phyloP scores from a whole-genome alignment of 106 monocot genomes.

The Allium sativum region DNA sequence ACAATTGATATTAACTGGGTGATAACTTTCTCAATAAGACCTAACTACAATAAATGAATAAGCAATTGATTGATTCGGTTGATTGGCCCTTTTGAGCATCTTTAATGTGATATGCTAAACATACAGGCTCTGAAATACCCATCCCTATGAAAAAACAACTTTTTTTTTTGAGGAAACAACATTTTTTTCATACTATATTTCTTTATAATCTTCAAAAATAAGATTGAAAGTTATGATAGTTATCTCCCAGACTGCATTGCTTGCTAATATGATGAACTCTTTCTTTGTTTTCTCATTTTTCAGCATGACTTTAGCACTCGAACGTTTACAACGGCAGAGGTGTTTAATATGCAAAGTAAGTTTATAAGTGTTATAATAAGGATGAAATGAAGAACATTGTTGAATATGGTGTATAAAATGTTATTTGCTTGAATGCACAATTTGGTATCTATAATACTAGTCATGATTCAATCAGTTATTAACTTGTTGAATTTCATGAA shows the following conservation, averaged over 20 bases:
- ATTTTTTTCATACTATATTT: no score
- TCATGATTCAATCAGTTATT: no score
- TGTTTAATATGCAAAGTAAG: not conserved
- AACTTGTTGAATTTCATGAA: no score
- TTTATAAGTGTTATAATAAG: no score
- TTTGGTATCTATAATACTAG: no score
- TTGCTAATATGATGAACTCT: slow-evolving; percentile 37
- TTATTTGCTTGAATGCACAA: no score
- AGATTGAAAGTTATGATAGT: not conserved
- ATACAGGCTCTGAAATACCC: slow-evolving; percentile 18
- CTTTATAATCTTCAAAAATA: not conserved
- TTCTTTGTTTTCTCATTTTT: slow-evolving; percentile 16
- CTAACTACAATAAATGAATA: slow-evolving; percentile 19
- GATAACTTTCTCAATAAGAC: slow-evolving; percentile 10
- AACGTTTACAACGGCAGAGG: not conserved
- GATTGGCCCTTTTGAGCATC: slow-evolving; percentile 20
- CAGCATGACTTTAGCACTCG: slow-evolving; percentile 7
- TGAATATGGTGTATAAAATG: no score
- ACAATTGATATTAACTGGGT: not conserved
- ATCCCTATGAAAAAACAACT: slow-evolving; percentile 14
- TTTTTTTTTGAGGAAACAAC: no score
- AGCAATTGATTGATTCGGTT: slow-evolving; percentile 23
- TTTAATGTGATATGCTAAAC: slow-evolving; percentile 15
- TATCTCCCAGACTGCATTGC: slow-evolving; percentile 43
- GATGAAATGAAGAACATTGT: no score